Evolutionary conservation across 768 basidiomycete genomes (phyloP).

Genomic region (Mycena amicta): DNA sequence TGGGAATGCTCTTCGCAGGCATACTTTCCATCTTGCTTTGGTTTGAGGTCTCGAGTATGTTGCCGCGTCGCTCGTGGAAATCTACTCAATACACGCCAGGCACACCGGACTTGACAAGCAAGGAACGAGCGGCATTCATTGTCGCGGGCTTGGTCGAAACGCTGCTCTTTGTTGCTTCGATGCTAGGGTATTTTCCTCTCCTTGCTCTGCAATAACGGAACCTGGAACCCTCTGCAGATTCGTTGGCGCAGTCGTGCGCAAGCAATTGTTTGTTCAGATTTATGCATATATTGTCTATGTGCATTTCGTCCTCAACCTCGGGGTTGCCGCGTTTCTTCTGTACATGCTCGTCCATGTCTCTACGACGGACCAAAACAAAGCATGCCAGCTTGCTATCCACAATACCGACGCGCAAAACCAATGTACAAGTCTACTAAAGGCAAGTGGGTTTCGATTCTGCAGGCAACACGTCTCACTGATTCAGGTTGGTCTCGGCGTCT

Average conservation of each 20-base stretch:
- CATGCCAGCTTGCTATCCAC: conserved; percentile 49
- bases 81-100: conserved; percentile 26
- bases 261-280: conserved; percentile 58
- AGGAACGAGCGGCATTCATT: conserved; percentile 46
- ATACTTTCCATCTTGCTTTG: conserved; percentile 56
- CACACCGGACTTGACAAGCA: conserved; percentile 36
- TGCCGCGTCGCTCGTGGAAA: too few relatives aligned
- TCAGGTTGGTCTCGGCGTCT: conserved; percentile 46
- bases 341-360: conserved; percentile 50
- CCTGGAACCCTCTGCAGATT: conserved; percentile 48
- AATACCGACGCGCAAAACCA: conserved; percentile 43
- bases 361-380: conserved; percentile 40
- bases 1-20: conserved; percentile 58
- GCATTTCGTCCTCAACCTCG: conserved; percentile 59
- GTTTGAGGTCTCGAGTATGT: conserved; percentile 65
- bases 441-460: neutral
- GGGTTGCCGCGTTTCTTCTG: conserved; percentile 54
- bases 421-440: conserved; percentile 44
- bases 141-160: conserved; percentile 56
- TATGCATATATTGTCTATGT: conserved; percentile 60
- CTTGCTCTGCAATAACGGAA: too few relatives aligned
- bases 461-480: neutral
- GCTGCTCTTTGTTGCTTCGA: conserved; percentile 53
- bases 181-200: conserved; percentile 53
- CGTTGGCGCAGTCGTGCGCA: conserved; percentile 63